phyloP scores from a whole-genome alignment of 2,329 filamentous ascomycete species.

The Cordyceps javanica region DNA sequence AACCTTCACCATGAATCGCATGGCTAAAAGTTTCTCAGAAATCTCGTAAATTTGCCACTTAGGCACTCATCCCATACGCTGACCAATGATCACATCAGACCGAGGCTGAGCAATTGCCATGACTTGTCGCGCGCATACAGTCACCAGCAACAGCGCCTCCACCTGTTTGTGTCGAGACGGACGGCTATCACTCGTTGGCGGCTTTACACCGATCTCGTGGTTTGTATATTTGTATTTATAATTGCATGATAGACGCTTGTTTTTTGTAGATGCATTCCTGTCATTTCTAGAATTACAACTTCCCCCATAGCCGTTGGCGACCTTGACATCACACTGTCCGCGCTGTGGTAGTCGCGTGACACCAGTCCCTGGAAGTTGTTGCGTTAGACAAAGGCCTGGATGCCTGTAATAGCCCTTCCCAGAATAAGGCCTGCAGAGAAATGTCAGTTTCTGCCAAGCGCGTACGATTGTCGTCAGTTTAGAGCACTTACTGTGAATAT shows the following conservation, averaged over 20 bases:
- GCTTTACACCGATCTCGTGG: background rate
- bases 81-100: background rate
- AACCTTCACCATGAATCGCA: background rate
- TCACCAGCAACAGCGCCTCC: background rate
- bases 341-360: background rate
- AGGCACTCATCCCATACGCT: background rate
- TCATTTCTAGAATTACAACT: slow-evolving; percentile 3
- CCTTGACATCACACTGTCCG: background rate
- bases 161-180: background rate
- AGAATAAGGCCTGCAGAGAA: slow-evolving; percentile 56
- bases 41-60: background rate
- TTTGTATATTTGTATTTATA: background rate
- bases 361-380: background rate
- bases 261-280: background rate
- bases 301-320: background rate
- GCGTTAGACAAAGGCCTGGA: slow-evolving; percentile 69
- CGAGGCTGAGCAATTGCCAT: background rate
- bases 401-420: slow-evolving; percentile 62
- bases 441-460: slow-evolving; percentile 4
- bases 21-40: background rate
- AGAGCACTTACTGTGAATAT: slow-evolving; percentile 77
- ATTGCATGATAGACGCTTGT: slow-evolving; percentile 1
- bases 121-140: slow-evolving; percentile 7
- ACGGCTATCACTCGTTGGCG: background rate
- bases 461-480: background rate